phyloP scores from a whole-genome alignment of 441 rosid species.

The Gossypium gossypioides region DNA sequence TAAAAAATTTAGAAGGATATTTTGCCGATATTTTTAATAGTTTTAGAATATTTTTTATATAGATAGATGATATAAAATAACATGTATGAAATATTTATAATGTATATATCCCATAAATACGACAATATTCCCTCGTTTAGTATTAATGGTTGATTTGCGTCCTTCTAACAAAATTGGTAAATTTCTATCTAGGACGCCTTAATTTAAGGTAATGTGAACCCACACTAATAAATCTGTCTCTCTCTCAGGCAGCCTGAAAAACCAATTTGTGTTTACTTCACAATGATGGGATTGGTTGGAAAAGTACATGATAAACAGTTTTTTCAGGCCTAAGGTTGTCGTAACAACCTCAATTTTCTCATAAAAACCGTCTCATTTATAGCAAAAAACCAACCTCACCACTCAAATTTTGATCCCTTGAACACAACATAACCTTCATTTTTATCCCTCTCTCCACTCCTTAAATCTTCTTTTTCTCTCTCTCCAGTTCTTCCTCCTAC shows the following conservation, averaged over 20 bases:
- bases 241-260: too few relatives aligned
- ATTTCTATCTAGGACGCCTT: neutral
- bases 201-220: neutral
- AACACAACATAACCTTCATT: constrained; percentile 13
- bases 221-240: neutral
- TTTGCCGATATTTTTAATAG: too few relatives aligned
- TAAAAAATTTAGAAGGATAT: too few relatives aligned
- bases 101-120: too few relatives aligned
- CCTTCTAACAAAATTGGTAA: neutral
- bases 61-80: too few relatives aligned
- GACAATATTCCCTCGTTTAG: too few relatives aligned
- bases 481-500: constrained; percentile 7
- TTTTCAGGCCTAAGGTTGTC: constrained; percentile 32
- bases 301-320: constrained; percentile 33
- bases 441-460: constrained; percentile 9
- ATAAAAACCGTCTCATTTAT: constrained; percentile 18
- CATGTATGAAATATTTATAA: too few relatives aligned
- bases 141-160: neutral
- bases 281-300: neutral
- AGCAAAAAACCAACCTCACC: constrained; percentile 21
- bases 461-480: constrained; percentile 5
- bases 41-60: too few relatives aligned
- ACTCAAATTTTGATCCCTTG: constrained; percentile 27
- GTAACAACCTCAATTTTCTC: constrained; percentile 15
- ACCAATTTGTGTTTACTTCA: too few relatives aligned